A percentile compares a stretch with the other conserved stretches of the same genome.
Evolutionary conservation across 345 rosid genomes (phyloP).

Genomic region (Carallia brachiata): DNA sequence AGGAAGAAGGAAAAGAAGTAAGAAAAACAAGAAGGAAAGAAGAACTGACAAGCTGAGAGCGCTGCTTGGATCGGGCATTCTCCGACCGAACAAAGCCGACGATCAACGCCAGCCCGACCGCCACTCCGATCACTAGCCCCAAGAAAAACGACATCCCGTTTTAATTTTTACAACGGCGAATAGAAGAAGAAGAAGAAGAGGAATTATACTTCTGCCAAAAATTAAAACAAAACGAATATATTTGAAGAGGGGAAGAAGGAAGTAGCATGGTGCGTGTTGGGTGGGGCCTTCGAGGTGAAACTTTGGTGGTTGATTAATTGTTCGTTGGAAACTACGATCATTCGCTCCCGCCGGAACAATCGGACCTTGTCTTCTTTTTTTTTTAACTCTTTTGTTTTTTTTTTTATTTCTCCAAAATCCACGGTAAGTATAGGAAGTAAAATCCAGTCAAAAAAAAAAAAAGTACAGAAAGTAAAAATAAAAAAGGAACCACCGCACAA

Average conservation of each 20-base stretch:
- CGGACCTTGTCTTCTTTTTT: too few relatives aligned
- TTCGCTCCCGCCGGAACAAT: too few relatives aligned
- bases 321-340: too few relatives aligned
- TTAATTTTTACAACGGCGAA: not conserved
- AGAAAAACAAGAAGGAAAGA: not conserved
- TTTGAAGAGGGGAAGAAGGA: too few relatives aligned
- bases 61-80: constrained; percentile 81
- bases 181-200: not conserved
- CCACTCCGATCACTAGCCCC: constrained; percentile 68
- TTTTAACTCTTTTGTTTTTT: too few relatives aligned
- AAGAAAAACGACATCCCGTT: constrained; percentile 44
- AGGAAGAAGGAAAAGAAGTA: not conserved
- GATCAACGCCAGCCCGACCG: constrained; percentile 60
- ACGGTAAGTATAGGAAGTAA: too few relatives aligned
- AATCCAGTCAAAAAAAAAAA: too few relatives aligned
- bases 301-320: too few relatives aligned
- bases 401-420: too few relatives aligned
- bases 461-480: not conserved
- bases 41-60: constrained; percentile 68
- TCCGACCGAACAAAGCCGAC: constrained; percentile 75
- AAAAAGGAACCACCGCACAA: too few relatives aligned
- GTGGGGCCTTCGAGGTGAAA: too few relatives aligned
- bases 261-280: too few relatives aligned
- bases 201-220: not conserved
- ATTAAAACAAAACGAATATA: not conserved